phyloP scores from a whole-genome alignment of 306 rosid genomes.

The Corylus heterophylla region DNA sequence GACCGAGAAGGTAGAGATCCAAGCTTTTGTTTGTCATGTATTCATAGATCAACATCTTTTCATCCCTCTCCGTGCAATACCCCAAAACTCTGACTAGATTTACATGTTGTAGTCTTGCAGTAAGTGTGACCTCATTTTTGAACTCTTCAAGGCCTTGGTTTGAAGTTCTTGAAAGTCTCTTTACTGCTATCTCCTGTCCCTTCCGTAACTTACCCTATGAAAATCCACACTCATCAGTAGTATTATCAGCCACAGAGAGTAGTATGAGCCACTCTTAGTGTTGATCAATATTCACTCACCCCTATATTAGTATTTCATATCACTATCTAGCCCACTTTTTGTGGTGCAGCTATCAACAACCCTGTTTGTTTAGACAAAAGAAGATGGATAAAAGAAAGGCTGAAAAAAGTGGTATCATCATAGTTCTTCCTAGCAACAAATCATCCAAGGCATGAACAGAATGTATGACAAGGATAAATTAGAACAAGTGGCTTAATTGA shows the following conservation, averaged over 20 bases:
- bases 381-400: background rate
- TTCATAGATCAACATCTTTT: slow-evolving; percentile 46
- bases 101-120: slow-evolving; percentile 50
- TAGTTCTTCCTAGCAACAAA: slow-evolving; percentile 1
- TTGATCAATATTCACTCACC: no score
- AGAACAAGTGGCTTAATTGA: no score
- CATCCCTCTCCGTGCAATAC: slow-evolving; percentile 33
- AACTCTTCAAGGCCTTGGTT: slow-evolving; percentile 54
- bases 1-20: slow-evolving; percentile 43
- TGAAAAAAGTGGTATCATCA: background rate
- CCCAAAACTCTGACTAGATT: slow-evolving; percentile 45
- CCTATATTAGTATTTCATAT: background rate
- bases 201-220: slow-evolving; percentile 29
- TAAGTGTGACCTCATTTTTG: slow-evolving; percentile 46
- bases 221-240: background rate
- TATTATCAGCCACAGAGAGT: background rate
- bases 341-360: background rate
- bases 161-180: slow-evolving; percentile 45
- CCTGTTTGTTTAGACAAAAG: background rate
- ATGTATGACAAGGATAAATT: no score
- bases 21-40: slow-evolving; percentile 57
- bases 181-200: slow-evolving; percentile 44
- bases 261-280: background rate
- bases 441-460: background rate
- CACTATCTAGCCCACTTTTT: background rate